Base-by-base conservation (phyloP, 2,329 filamentous ascomycete species). In the Colletotrichum siamense region DNA sequence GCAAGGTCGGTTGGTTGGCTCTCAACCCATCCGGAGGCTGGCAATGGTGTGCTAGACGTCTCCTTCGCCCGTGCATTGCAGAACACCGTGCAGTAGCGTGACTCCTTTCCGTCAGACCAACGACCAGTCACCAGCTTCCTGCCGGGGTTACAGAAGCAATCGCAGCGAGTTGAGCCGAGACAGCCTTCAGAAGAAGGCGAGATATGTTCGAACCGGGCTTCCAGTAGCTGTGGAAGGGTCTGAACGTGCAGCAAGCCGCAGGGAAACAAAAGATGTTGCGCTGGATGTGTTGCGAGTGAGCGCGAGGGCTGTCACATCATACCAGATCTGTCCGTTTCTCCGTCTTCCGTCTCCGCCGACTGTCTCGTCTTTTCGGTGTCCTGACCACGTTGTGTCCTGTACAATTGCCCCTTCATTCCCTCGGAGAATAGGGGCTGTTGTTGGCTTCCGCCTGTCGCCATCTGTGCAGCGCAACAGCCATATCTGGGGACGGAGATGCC, bases 261-360 rank as follows among this genome's bases (percentile, higher is more conserved):
- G 24, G 13, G n/a, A 49, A 44, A 44, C 18, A n/a, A n/a, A 34
- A 57, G 39, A 32, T 57, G 63, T 3, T 24, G 61, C 24, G 36
- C 34, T 39, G 32, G 16, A 39, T 16, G 30, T 69, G 71, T 30
- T 44, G 61, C 67, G 59, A 62, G 59, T 13, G 59, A 30, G 30
- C 57, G 57, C 57, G 16, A 39, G 61, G 72, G 39, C 13, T 63
- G 73, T 73, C 69, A 73, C 69, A 73, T 72, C 69, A 73, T 67
- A 36, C 62, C 73, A 72, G 36, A 63, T 63, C 32, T 71, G 73
- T 67, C 62, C 32, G 30, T 55, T 64, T 30, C 73, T 73, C 73
- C 52, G 73, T 68, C 57, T 36, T 52, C 39, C 26, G 63, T 67
- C 63, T 62, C 39, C 39, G 61, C 52, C 32, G 15, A 22, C 32